A percentile compares a stretch with the other conserved stretches of the same genome.
Evolutionary conservation across 208 protist species (phyloP).

Genomic region (Vickermania spadyakhi): DNA sequence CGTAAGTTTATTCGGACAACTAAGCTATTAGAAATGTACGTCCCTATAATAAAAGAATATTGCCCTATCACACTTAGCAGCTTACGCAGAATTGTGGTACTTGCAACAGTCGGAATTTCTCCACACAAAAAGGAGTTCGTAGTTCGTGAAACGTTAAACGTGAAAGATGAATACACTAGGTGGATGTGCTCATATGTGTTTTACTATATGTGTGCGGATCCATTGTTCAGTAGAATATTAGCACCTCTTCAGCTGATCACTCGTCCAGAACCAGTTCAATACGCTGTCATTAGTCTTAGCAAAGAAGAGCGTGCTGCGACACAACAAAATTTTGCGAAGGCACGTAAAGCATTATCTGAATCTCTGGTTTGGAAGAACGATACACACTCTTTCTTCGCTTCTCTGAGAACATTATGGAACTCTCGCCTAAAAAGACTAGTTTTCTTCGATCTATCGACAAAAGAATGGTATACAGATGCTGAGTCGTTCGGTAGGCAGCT

Average conservation of each 20-base stretch:
- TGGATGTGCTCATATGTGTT: conserved; percentile 54
- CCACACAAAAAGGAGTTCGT: conserved; percentile 36
- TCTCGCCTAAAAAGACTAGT: conserved; percentile 33
- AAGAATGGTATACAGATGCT: conserved; percentile 25
- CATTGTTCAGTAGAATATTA: conserved; percentile 47
- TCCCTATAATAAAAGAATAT: conserved; percentile 47
- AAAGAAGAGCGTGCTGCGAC: conserved; percentile 2
- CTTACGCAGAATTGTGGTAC: conserved; percentile 55
- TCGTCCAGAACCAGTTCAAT: conserved; percentile 1
- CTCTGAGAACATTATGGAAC: conserved; percentile 48
- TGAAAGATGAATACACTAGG: conserved; percentile 56
- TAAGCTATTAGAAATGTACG: conserved; percentile 65
- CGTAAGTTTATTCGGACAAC: conserved; percentile 32
- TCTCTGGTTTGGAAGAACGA: conserved; percentile 40
- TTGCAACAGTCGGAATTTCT: conserved; percentile 36
- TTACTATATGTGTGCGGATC: conserved; percentile 73
- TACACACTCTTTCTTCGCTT: conserved; percentile 47
- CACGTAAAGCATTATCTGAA: conserved; percentile 19
- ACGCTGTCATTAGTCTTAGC: neutral
- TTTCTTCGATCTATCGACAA: conserved; percentile 36
- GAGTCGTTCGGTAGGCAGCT: conserved; percentile 47
- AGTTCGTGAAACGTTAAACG: conserved; percentile 35
- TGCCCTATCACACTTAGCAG: conserved; percentile 29
- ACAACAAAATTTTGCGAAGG: conserved; percentile 16
- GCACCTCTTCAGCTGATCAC: conserved; percentile 44